Conservation (phyloP, 2,329 filamentous ascomycete species). For the Fusarium sulawesiense region DNA sequence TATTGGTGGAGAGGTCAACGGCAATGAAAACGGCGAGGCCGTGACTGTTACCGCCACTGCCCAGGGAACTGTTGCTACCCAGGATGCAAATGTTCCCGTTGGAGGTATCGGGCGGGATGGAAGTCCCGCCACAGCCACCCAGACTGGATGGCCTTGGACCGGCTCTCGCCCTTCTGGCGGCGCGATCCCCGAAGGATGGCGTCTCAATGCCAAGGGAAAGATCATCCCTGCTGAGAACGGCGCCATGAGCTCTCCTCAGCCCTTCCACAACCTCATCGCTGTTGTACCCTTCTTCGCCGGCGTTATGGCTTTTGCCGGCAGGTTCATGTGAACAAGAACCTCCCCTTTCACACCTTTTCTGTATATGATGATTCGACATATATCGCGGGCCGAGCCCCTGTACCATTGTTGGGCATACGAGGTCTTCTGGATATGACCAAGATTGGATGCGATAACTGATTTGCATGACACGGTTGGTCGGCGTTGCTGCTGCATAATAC, state of each 20-base stretch:
- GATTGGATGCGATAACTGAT: slow-evolving; percentile 14
- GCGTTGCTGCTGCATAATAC: slow-evolving; percentile 18
- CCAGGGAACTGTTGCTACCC: slow-evolving; percentile 72
- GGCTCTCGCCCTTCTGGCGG: slow-evolving; percentile 62
- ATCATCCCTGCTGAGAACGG: slow-evolving; percentile 71
- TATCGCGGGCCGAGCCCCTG: not conserved
- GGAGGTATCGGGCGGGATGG: slow-evolving; percentile 72
- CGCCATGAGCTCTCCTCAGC: slow-evolving; percentile 54
- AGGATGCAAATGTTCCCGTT: slow-evolving; percentile 75
- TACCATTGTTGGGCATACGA: not conserved
- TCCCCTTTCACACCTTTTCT: not conserved
- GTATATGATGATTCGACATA: slow-evolving; percentile 20
- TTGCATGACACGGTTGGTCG: slow-evolving; percentile 19
- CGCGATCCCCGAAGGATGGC: slow-evolving; percentile 81
- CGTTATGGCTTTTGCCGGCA: slow-evolving; percentile 40
- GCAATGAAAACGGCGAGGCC: slow-evolving; percentile 67
- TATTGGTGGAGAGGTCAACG: slow-evolving; percentile 81
- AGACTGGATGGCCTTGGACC: slow-evolving; percentile 77
- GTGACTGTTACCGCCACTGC: slow-evolving; percentile 66
- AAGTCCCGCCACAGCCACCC: slow-evolving; percentile 63
- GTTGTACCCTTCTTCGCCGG: slow-evolving; percentile 46
- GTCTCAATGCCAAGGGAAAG: slow-evolving; percentile 81
- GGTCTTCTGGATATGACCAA: slow-evolving; percentile 1
- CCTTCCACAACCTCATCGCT: slow-evolving; percentile 42
- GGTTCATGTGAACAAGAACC: slow-evolving; percentile 34